Conservation (phyloP, 1,139 yeast genomes). For the Geotrichum histeridarum region DNA sequence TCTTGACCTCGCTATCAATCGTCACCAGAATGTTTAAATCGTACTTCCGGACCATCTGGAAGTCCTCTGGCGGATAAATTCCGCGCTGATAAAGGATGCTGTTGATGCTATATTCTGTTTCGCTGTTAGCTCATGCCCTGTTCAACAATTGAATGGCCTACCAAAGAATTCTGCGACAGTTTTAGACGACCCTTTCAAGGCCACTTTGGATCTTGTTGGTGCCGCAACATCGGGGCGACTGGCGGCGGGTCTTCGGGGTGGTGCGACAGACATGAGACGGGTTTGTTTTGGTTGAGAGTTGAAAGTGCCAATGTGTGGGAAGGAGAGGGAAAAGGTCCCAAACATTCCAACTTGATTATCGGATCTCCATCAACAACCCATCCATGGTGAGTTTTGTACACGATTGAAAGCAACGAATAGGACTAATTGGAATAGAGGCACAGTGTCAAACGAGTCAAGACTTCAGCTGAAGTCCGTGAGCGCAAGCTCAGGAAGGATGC, state of each 20-base stretch:
- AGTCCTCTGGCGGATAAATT: constrained; percentile 85
- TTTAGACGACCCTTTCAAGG: constrained; percentile 73
- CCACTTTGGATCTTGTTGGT: constrained; percentile 50
- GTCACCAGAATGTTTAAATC: constrained; percentile 71
- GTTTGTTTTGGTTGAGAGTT: not conserved
- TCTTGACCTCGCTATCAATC: constrained; percentile 69
- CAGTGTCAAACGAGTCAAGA: constrained; percentile 58
- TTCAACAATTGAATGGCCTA: constrained; percentile 21
- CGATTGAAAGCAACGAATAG: not conserved
- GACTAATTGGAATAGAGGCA: constrained; percentile 39
- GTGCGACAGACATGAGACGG: constrained; percentile 1
- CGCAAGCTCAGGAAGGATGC: constrained; percentile 46
- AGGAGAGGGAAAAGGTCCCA: not conserved
- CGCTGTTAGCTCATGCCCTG: constrained; percentile 4
- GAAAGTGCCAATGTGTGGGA: not conserved
- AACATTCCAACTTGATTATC: not conserved
- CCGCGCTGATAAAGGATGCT: constrained; percentile 85
- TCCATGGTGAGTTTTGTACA: not conserved
- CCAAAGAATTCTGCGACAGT: constrained; percentile 77
- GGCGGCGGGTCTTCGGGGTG: constrained; percentile 5
- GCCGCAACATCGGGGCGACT: constrained; percentile 14
- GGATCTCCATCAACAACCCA: not conserved
- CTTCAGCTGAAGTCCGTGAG: constrained; percentile 51
- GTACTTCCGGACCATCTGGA: constrained; percentile 71
- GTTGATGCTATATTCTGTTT: constrained; percentile 60